Conservation (phyloP, 2,329 filamentous ascomycete species). For the Neofusicoccum kwambonambiense region DNA sequence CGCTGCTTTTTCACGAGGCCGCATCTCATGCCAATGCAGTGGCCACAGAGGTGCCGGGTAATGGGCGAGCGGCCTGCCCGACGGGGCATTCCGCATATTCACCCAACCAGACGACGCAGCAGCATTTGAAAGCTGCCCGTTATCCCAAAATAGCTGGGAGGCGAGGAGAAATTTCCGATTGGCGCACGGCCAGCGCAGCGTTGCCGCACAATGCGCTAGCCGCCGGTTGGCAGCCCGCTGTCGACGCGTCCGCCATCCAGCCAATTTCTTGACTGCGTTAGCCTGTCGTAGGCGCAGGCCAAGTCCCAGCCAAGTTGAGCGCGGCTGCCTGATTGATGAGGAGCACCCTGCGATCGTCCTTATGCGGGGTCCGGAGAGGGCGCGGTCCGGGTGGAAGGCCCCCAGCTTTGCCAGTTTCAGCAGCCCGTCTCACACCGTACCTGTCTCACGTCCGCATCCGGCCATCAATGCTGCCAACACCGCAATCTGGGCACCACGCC, state of each 20-base stretch:
- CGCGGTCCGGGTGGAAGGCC: not conserved
- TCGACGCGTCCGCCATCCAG: not conserved
- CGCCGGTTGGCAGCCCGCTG: too few relatives aligned
- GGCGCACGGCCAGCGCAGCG: not conserved
- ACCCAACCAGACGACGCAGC: not conserved
- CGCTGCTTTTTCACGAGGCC: too few relatives aligned
- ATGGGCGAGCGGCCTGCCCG: too few relatives aligned
- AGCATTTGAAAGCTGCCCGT: not conserved
- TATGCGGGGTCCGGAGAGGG: slow-evolving; percentile 10
- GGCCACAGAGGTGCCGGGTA: not conserved
- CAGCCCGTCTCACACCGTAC: not conserved
- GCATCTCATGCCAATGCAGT: too few relatives aligned
- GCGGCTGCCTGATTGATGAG: not conserved
- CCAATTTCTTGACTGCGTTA: not conserved
- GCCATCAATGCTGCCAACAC: not conserved
- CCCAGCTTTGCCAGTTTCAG: slow-evolving; percentile 13
- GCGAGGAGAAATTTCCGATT: not conserved
- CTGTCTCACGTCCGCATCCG: slow-evolving; percentile 6
- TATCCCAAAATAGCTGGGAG: not conserved
- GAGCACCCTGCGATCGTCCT: not conserved
- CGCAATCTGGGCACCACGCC: not conserved
- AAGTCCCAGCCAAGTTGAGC: not conserved
- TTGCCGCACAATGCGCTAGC: not conserved
- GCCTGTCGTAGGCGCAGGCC: not conserved
- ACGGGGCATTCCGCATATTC: not conserved